phyloP scores from a whole-genome alignment of 139 green algal species.

The Closterium sp. region DNA sequence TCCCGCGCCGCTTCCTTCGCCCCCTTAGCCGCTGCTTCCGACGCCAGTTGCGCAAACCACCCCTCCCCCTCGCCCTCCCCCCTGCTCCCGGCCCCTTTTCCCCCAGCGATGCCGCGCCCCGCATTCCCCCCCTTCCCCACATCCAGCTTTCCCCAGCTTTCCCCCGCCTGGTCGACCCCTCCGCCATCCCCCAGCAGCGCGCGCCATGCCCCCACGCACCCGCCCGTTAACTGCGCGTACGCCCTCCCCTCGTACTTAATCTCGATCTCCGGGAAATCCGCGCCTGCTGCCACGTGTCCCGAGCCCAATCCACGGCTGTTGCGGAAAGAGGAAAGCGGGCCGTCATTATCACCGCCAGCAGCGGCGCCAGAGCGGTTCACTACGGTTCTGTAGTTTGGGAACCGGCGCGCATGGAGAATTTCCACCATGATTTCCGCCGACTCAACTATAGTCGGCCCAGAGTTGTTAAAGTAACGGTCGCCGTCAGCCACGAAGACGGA shows the following conservation, averaged over 20 bases:
- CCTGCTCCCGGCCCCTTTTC: neutral
- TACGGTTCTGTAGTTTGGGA: conserved; percentile 5
- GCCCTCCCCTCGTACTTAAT: conserved; percentile 2
- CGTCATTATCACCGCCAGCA: neutral
- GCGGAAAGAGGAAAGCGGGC: neutral
- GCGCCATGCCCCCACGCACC: neutral
- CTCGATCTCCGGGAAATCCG: conserved; percentile 3
- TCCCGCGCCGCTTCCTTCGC: neutral
- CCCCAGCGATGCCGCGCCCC: neutral
- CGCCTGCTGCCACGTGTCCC: neutral
- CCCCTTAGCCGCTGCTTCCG: neutral
- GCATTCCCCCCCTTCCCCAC: neutral
- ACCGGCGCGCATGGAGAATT: conserved; percentile 30
- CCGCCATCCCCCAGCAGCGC: neutral
- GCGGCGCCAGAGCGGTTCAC: neutral
- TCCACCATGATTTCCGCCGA: conserved; percentile 34
- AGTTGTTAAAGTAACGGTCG: conserved; percentile 43
- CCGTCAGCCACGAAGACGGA: conserved; percentile 30
- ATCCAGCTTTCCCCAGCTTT: neutral
- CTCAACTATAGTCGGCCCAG: conserved; percentile 23
- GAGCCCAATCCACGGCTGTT: neutral
- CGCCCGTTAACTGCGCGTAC: neutral
- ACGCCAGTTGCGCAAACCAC: neutral
- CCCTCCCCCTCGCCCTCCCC: neutral
- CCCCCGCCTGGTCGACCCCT: neutral